Percentiles rank a stretch among this genome's conserved stretches.
Conservation (phyloP, 345 rosid species). For the Alliaria petiolata region DNA sequence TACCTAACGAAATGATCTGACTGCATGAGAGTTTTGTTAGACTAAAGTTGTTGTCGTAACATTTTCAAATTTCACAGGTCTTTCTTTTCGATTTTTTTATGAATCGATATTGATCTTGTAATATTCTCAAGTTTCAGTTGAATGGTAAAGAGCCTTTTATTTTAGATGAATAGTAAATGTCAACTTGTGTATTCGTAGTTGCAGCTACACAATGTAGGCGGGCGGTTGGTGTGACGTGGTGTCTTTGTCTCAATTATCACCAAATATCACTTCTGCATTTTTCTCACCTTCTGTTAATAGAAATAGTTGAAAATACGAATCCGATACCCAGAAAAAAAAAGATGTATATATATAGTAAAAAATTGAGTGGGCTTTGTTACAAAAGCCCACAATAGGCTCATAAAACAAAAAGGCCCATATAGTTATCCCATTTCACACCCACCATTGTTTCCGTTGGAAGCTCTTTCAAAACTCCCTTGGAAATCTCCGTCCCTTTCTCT, state of each 20-base stretch:
- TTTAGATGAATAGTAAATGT: slow-evolving; percentile 15
- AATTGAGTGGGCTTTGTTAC: neutral
- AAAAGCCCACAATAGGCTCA: neutral
- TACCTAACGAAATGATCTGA: neutral
- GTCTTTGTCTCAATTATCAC: neutral
- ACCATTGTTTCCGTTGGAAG: slow-evolving; percentile 33
- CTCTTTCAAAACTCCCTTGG: slow-evolving; percentile 17
- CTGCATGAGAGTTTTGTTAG: neutral
- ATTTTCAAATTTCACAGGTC: neutral
- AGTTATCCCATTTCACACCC: neutral
- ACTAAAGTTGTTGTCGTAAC: neutral
- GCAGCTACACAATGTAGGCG: slow-evolving; percentile 19
- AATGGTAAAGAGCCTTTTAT: slow-evolving; percentile 18
- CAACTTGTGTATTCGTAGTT: slow-evolving; percentile 12
- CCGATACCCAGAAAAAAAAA: no score
- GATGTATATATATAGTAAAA: no score
- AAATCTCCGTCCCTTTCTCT: slow-evolving; percentile 22
- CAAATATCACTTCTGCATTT: neutral
- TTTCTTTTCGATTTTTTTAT: neutral
- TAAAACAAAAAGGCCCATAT: neutral
- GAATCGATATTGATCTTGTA: neutral
- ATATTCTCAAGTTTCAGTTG: neutral
- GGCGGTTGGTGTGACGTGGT: neutral
- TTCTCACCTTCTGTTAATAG: slow-evolving; percentile 30
- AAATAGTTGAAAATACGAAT: slow-evolving; percentile 32